Evolutionary conservation across 805 yeast genomes (phyloP).

Genomic region (Wickerhamiella kazuoi): DNA sequence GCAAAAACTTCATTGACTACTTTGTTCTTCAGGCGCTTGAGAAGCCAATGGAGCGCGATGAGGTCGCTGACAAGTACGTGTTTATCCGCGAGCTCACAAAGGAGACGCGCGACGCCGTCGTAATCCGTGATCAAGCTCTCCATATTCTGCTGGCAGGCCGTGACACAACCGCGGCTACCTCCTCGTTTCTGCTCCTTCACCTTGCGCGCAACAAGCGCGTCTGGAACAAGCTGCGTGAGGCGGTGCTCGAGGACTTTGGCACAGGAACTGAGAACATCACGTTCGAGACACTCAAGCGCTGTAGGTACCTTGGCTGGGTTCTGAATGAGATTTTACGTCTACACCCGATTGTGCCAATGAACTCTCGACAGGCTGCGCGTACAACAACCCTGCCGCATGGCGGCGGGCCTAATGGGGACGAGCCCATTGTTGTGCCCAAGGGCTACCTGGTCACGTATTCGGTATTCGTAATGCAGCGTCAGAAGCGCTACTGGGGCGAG

Average conservation of each 20-base stretch:
- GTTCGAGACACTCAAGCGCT: constrained; percentile 27
- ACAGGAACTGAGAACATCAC: constrained; percentile 16
- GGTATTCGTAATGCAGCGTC: constrained; percentile 26
- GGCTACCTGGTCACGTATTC: constrained; percentile 25
- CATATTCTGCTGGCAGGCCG: constrained; percentile 31
- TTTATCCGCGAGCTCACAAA: constrained; percentile 29
- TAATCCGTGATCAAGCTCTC: constrained; percentile 28
- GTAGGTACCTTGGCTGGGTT: constrained; percentile 28
- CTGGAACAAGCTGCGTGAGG: constrained; percentile 21
- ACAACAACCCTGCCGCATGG: constrained; percentile 33
- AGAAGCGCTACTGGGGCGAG: constrained; percentile 23
- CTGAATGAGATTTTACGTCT: constrained; percentile 29
- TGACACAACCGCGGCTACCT: constrained; percentile 31
- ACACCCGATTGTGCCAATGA: constrained; percentile 31
- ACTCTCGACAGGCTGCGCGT: constrained; percentile 26
- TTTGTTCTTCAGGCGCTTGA: constrained; percentile 15
- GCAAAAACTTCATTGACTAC: constrained; percentile 19
- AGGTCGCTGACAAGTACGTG: constrained; percentile 22
- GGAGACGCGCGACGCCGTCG: constrained; percentile 26
- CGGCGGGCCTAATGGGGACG: constrained; percentile 25
- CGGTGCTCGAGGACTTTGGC: constrained; percentile 12
- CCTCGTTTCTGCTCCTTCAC: constrained; percentile 25
- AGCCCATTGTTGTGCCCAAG: constrained; percentile 24
- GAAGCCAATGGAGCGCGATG: constrained; percentile 17
- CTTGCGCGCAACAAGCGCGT: constrained; percentile 25